A percentile compares a stretch with the other conserved stretches of the same genome.
Conservation (phyloP, 306 rosid genomes). For the Elaeagnus macrophylla region DNA sequence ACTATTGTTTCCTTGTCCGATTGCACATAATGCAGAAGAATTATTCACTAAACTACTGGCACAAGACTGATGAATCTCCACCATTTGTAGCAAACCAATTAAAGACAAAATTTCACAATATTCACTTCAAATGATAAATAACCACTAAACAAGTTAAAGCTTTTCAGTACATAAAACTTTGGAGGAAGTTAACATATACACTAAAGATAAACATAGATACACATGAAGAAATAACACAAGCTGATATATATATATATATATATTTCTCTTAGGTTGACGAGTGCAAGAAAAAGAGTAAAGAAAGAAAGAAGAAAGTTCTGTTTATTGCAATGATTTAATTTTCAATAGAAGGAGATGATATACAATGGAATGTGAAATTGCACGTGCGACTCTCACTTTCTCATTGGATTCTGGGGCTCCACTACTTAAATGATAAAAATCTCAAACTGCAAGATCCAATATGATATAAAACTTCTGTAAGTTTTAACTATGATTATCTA, state of each 20-base stretch:
- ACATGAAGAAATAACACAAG: slow-evolving; percentile 2
- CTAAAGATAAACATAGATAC: background rate
- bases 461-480: background rate
- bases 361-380: slow-evolving; percentile 31
- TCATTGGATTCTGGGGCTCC: slow-evolving; percentile 28
- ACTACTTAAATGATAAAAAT: background rate
- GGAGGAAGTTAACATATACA: slow-evolving; percentile 1
- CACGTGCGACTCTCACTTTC: slow-evolving; percentile 47
- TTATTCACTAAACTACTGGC: slow-evolving; percentile 42
- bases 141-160: background rate
- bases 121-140: background rate
- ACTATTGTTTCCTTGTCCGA: slow-evolving; percentile 39
- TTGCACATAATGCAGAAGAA: slow-evolving; percentile 37
- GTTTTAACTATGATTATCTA: background rate
- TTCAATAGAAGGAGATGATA: background rate
- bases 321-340: slow-evolving; percentile 10
- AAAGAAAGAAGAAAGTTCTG: background rate
- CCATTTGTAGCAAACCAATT: slow-evolving; percentile 28
- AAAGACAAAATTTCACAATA: slow-evolving; percentile 13
- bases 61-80: slow-evolving; percentile 47
- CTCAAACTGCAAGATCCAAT: slow-evolving; percentile 1
- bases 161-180: background rate
- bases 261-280: slow-evolving; percentile 2
- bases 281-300: background rate
- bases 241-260: no score